Base-by-base conservation (phyloP, 2,329 filamentous ascomycete genomes). In the Cyphellophora attinorum region DNA sequence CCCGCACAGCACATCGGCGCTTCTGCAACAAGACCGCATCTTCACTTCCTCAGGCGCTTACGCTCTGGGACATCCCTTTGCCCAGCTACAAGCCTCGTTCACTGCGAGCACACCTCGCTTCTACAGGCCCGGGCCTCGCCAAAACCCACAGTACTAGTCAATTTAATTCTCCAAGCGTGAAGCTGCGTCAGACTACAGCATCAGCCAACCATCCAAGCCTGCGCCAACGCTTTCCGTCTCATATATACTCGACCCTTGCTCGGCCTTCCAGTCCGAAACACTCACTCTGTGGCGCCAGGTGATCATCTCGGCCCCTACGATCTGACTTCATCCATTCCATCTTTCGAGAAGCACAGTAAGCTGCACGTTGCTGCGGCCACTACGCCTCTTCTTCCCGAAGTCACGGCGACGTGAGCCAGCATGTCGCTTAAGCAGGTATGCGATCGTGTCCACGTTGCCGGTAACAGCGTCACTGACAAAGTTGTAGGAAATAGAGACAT, bases 401-500 rank as follows among this genome's bases (percentile, higher is more conserved):
- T 41, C 40, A 33, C 37, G 34, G 35, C 37, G 33, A 41, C 38
- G 30, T 35, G 37, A 36, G 35, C 30, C 42, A 41, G 33, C 40
- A 51, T 52, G 49, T 51, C 48, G 36, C 47, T 52, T 39, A 51
- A 51, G 36, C 45, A 61, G 47, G 48, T 51, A 28, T 3, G 38
- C 15, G 31, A n/a, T n/a, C n/a, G n/a, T n/a, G n/a, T n/a, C n/a
- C n/a, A n/a, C n/a, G n/a, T n/a, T n/a, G n/a, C n/a, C n/a, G n/a
- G n/a, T n/a, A n/a, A n/a, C n/a, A n/a, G n/a, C n/a, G n/a, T n/a
- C n/a, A 8, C 29, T 41, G 23, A 44, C 42, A 5, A 15, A 6
- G 8, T 10, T 21, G 16, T 45, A 93, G 88, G 91, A 98, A 81
- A 98, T 98, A 61, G 89, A 96, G 67, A 93, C 85, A 32, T 98